Evolutionary conservation across 352 stramenopile species (phyloP), one percentile per base, ranked within the genome.

Genomic region (Phytophthora multivora): DNA sequence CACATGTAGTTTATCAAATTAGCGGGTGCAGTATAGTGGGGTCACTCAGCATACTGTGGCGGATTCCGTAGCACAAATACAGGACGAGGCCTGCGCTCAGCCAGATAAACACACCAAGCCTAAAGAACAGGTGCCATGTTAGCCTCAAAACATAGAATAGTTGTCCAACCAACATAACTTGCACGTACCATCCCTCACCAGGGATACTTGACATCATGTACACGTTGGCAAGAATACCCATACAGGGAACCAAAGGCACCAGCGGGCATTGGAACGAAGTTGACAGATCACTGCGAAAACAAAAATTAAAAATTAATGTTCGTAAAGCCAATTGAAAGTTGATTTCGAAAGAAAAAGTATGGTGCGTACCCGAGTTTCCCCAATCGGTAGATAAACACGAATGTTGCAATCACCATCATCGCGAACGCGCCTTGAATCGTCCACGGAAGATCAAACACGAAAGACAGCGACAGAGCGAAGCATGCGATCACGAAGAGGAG

Each of bases 61-160:
- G 83, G 16, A 95, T 88, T 52, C 86, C 86, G 42, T 94, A 96
- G 49, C 70, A 73, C 50, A 95, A 41, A 51, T 96, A 96, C 35
- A 95, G 54, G 5, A 80, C 31, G 12, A 92, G 52, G 1, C 88
- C 88, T 15, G 83, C 31, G 23, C 56, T 59, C 18, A 92, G 66
- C 88, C 88, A 96, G 9, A 90, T 83, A 7, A 74, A 43, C 21
- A 96, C 80, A 11, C 88, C 81, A n/a, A 86, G 59, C 86, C 85
- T 94, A 45, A 19, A 42, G 15, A 0, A 31, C 28, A 59, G 12
- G 39, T n/a, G 6, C 18, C n/a, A 56, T 25, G 13, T 70, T 41
- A 73, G 31, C 18, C 25, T 16, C 16, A 56, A 28, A 2, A 54
- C 12, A 31, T 6, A 16, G 36, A 40, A n/a, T 42, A 19, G 26